Evolutionary conservation across 2,329 filamentous ascomycete genomes (phyloP), one percentile per base, ranked within the genome.

Genomic region (Penicillium verrucosum): DNA sequence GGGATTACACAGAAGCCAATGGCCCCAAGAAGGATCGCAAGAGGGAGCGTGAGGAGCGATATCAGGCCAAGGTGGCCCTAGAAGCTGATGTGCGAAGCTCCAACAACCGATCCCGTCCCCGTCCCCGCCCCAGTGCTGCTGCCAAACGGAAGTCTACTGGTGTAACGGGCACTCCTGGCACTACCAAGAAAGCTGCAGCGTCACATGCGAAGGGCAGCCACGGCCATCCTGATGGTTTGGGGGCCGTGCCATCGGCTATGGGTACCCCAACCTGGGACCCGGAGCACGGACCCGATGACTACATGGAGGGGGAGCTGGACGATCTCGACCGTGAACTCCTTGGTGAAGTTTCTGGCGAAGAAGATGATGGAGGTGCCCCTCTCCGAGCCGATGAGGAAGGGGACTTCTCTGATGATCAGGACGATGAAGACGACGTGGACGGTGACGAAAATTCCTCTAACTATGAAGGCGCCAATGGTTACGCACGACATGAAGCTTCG

Each of bases 1-100:
- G 77, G 77, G 75, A 77, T 61, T 77, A 74, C 60, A 75, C 78
- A 32, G 67, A 71, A 42, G 73, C 74, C 47, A 72, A 75, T 27
- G 71, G 71, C 0, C 70, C 72, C 12, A 73, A 69, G 57, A 70
- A 68, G 55, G 72, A 76, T 57, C 71, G 73, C 8, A 70, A 72
- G 56, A 68, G 65, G 55, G 70, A 73, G 45, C 62, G 73, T 23
- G 73, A 75, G 56, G 73, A 75, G 49, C 70, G 73, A 21, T 71
- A 74, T 54, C 70, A 65, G 53, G 70, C 67, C 30, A 54, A 69
- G 58, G 58, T 63, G 18, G 60, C 60, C 8, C 46, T 66, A 10
- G 63, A 66, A 42, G 63, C 63, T 2, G 62, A 66, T 51, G 41
- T 65, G 10, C 64, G 64, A 30, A 63, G 54, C 12, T 58, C 61